Conservation (phyloP, 768 basidiomycete genomes). For the Favolaschia claudopus region DNA sequence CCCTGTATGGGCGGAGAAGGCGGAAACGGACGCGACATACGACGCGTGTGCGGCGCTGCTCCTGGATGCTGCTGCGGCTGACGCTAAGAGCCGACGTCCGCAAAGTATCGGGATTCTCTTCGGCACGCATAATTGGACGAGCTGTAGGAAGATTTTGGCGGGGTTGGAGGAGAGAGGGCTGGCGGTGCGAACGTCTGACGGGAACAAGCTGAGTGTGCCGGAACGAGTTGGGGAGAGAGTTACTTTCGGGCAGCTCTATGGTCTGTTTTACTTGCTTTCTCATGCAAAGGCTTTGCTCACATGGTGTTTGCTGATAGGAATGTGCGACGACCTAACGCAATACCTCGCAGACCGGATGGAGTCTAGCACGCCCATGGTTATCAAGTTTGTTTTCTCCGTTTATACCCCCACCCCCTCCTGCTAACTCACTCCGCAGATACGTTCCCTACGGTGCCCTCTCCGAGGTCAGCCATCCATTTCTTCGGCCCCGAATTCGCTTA, state of each 20-base stretch:
- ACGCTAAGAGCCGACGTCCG: constrained; percentile 44
- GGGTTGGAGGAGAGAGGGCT: constrained; percentile 66
- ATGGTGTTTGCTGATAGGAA: constrained; percentile 55
- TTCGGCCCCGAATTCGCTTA: neutral
- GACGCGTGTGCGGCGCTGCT: constrained; percentile 66
- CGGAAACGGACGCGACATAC: constrained; percentile 78
- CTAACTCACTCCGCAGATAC: constrained; percentile 47
- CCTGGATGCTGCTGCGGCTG: constrained; percentile 61
- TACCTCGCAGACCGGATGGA: constrained; percentile 65
- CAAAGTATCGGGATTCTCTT: constrained; percentile 72
- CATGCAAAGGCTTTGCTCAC: neutral
- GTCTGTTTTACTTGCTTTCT: constrained; percentile 47
- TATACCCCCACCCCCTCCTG: neutral
- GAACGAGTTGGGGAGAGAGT: constrained; percentile 70
- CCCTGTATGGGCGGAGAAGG: constrained; percentile 75
- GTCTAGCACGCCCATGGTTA: constrained; percentile 68
- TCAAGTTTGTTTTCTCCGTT: constrained; percentile 64
- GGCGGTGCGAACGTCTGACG: constrained; percentile 43
- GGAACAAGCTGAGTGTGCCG: constrained; percentile 46
- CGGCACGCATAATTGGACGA: constrained; percentile 86
- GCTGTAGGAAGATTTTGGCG: constrained; percentile 66
- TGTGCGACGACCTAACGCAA: constrained; percentile 85
- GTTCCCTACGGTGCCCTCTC: constrained; percentile 78
- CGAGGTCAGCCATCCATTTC: constrained; percentile 50
- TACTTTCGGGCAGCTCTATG: constrained; percentile 83